Conservation (phyloP, 768 basidiomycete species). For the Kwoniella dendrophila region DNA sequence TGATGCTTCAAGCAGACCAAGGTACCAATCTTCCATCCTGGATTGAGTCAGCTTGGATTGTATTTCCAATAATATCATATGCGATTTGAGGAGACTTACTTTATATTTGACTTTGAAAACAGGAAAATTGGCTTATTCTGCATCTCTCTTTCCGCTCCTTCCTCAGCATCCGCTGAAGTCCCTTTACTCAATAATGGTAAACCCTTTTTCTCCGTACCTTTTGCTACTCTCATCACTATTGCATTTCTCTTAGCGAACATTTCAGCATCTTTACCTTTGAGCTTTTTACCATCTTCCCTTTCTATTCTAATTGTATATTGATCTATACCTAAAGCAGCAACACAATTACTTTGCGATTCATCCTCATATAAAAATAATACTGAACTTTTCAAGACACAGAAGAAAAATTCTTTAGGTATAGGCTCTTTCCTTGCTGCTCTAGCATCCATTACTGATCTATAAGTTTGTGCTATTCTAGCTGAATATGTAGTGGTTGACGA, state of each 20-base stretch:
- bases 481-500: conserved; percentile 31
- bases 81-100: conserved; percentile 54
- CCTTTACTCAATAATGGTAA: conserved; percentile 39
- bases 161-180: conserved; percentile 57
- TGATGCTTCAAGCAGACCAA: conserved; percentile 63
- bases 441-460: conserved; percentile 38
- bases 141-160: conserved; percentile 57
- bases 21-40: conserved; percentile 90
- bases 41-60: not conserved
- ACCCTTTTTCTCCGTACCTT: conserved; percentile 27
- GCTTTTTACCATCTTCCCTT: conserved; percentile 63
- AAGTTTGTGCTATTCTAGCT: conserved; percentile 37
- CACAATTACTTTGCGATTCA: conserved; percentile 85
- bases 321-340: conserved; percentile 82
- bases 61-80: not conserved
- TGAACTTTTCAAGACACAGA: conserved; percentile 84
- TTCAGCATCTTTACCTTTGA: conserved; percentile 64
- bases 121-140: conserved; percentile 81
- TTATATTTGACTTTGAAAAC: conserved; percentile 80
- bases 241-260: conserved; percentile 88
- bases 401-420: conserved; percentile 90
- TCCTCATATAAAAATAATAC: conserved; percentile 93
- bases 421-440: conserved; percentile 26
- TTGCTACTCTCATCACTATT: conserved; percentile 59
- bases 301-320: conserved; percentile 74